phyloP scores from a whole-genome alignment of 805 yeast genomes.

The Ogataea haglerorum region DNA sequence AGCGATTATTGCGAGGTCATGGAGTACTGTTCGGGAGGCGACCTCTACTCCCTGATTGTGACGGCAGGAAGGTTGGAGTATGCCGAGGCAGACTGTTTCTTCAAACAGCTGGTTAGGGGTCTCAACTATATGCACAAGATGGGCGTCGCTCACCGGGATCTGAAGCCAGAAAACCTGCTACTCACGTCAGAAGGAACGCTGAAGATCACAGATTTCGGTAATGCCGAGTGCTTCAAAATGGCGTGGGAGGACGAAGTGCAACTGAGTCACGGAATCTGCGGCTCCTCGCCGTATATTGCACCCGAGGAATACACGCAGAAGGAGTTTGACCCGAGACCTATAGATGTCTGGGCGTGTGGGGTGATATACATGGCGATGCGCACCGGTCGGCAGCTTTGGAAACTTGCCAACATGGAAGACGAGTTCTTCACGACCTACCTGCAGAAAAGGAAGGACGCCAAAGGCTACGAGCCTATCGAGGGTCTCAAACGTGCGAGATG shows the following conservation, averaged over 20 bases:
- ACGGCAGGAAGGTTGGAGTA: slow-evolving; percentile 77
- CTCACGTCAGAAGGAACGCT: slow-evolving; percentile 68
- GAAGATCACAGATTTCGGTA: slow-evolving; percentile 88
- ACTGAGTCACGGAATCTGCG: slow-evolving; percentile 72
- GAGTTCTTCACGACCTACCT: slow-evolving; percentile 76
- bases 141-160: slow-evolving; percentile 88
- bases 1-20: slow-evolving; percentile 82
- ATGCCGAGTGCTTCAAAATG: slow-evolving; percentile 76
- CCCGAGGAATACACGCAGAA: slow-evolving; percentile 73
- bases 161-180: slow-evolving; percentile 82
- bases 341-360: slow-evolving; percentile 92
- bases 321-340: slow-evolving; percentile 76
- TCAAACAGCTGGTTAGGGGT: slow-evolving; percentile 80
- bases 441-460: slow-evolving; percentile 71
- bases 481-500: slow-evolving; percentile 80
- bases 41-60: slow-evolving; percentile 67
- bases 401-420: slow-evolving; percentile 74
- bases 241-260: slow-evolving; percentile 79
- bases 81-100: slow-evolving; percentile 85
- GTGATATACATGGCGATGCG: slow-evolving; percentile 92
- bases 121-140: slow-evolving; percentile 84
- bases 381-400: slow-evolving; percentile 93
- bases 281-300: slow-evolving; percentile 86
- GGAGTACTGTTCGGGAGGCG: slow-evolving; percentile 85
- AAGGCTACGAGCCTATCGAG: slow-evolving; percentile 93